These are phyloP conservation scores for Heterobasidion occidentale DNA, from an alignment of 1,284 basidiomycete species.

Conservation along the genomic window DNA sequence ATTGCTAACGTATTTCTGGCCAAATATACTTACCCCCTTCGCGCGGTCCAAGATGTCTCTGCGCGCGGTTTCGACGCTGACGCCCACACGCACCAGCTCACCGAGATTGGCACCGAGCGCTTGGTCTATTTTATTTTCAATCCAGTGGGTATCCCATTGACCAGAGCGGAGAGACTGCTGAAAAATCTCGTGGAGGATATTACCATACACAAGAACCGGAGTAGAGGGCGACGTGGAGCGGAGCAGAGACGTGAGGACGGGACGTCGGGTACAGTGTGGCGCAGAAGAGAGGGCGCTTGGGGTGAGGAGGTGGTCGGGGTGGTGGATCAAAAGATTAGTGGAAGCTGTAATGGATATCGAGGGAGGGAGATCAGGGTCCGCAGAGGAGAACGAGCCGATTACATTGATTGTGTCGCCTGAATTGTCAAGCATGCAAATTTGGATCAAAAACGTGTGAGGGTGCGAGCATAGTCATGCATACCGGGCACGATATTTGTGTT, in stretches of 20 bases:
- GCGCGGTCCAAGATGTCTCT: conserved; percentile 56
- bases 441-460: background rate
- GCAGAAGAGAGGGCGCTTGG: conserved; percentile 85
- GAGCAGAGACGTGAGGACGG: conserved; percentile 59
- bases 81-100: conserved; percentile 56
- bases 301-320: conserved; percentile 86
- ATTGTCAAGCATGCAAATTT: background rate
- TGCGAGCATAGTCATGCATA: conserved; percentile 20
- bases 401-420: conserved; percentile 76
- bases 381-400: conserved; percentile 46
- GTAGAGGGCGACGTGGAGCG: conserved; percentile 52
- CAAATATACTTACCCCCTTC: conserved; percentile 57
- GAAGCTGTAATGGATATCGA: conserved; percentile 49
- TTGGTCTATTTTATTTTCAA: conserved; percentile 50
- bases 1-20: conserved; percentile 52
- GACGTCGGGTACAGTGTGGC: conserved; percentile 74
- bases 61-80: conserved; percentile 53
- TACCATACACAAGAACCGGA: conserved; percentile 79
- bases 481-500: conserved; percentile 47
- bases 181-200: conserved; percentile 84
- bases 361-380: conserved; percentile 20
- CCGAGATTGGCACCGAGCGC: conserved; percentile 43
- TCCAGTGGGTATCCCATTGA: conserved; percentile 52
- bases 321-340: conserved; percentile 67
- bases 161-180: conserved; percentile 62